A percentile compares a stretch with the other conserved stretches of the same genome.
These are phyloP conservation scores for Phytophthora pini DNA, from an alignment of 352 stramenopile genomes.

Conservation along the genomic window DNA sequence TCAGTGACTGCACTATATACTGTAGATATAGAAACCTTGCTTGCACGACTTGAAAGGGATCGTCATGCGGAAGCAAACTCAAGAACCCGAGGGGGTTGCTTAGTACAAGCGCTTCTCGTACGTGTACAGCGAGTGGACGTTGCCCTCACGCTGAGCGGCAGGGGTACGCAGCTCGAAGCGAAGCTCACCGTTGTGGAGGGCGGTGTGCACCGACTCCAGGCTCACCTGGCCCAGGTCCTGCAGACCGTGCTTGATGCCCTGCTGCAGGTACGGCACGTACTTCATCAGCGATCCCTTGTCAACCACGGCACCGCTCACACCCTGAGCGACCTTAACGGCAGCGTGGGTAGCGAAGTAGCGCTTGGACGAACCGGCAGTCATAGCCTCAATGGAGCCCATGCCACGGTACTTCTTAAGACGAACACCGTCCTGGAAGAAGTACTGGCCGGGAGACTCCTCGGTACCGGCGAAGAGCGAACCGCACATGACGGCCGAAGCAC, in stretches of 20 bases:
- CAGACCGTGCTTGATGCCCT: constrained; percentile 98
- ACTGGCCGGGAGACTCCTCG: constrained; percentile 99
- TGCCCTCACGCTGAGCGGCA: constrained; percentile 98
- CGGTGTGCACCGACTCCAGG: constrained; percentile 88
- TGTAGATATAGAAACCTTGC: constrained; percentile 46
- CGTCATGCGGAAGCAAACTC: constrained; percentile 22
- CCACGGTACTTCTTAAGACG: constrained; percentile 99
- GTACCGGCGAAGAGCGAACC: constrained; percentile 99
- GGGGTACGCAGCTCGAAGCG: constrained; percentile 98
- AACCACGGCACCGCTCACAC: constrained; percentile 98
- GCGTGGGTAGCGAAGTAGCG: constrained; percentile 92
- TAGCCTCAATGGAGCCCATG: constrained; percentile 99
- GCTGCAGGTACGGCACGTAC: constrained; percentile 99
- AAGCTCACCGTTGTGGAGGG: constrained; percentile 84
- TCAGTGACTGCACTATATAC: constrained; percentile 54
- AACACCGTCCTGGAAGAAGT: constrained; percentile 99
- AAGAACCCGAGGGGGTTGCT: constrained; percentile 23
- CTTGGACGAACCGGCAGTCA: constrained; percentile 96
- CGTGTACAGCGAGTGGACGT: constrained; percentile 98
- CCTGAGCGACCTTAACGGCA: constrained; percentile 99
- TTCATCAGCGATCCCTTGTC: constrained; percentile 99
- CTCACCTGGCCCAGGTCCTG: constrained; percentile 97
- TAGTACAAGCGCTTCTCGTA: constrained; percentile 95
- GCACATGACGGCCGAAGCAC: constrained; percentile 99
- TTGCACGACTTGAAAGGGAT: constrained; percentile 18